Evolutionary conservation across 371 early-diverging fungal genomes (phyloP), one percentile per base, ranked within the genome.

Genomic region (Mucor racemosus): DNA sequence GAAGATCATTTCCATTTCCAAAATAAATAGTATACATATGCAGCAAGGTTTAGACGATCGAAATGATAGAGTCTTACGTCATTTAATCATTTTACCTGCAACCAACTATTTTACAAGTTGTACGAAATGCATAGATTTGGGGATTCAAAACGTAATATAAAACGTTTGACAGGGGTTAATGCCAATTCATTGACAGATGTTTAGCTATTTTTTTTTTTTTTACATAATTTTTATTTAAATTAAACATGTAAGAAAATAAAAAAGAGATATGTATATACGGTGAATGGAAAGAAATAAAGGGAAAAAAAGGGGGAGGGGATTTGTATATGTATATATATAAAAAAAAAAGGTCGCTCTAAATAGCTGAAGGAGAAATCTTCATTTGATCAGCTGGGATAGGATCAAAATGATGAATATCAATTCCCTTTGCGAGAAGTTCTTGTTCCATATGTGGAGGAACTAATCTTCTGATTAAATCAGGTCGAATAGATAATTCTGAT

Each of bases 361-460:
- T 68, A 15, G 73, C 68, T 15, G 68, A 65, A 14, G 74, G 71
- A 41, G 74, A 70, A 14, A 74, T 74, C 44, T 70, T 74, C 65
- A 83, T 67, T 72, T 83, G 73, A 40, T 80, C 80, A 36, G 68
- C 60, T 33, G 81, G 77, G 44, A 80, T 69, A 34, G 80, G 79
- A n/a, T 77, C 75, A 70, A 82, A 82, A 38, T 75, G 66, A 58
- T 83, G 72, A 46, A 84, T 60, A 68, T 80, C 79, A 68, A 84
- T 82, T 34, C 78, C 80, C 54, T 72, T 71, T 15, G 87, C 76
- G n/a, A 75, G 71, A 33, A 90, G 76, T 34, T 81, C 85, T 39
- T 81, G 67, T 66, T 88, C 86, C 19, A 81, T 82, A 48, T 89
- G 89, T 33, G 86, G 75, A 26, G 92, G 92, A 11, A 92, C 86